phyloP scores from a whole-genome alignment of 305 asterid genomes.

The Plantago coronopus region DNA sequence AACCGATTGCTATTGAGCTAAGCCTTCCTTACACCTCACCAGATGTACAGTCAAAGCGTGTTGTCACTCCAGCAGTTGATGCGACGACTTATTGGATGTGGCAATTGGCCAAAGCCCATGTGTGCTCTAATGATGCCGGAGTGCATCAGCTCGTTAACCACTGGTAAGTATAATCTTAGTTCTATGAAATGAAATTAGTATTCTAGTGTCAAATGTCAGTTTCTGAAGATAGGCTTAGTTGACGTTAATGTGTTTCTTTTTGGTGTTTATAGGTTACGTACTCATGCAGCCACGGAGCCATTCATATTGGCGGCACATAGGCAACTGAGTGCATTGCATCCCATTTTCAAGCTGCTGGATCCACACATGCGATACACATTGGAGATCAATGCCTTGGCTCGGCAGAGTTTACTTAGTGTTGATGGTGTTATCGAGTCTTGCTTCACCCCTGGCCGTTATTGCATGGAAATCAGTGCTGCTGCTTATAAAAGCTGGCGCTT shows the following conservation, averaged over 20 bases:
- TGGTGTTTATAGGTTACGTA: slow-evolving; percentile 59
- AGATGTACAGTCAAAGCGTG: slow-evolving; percentile 47
- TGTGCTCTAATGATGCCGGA: slow-evolving; percentile 93
- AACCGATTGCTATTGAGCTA: slow-evolving; percentile 86
- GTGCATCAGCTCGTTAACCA: slow-evolving; percentile 95
- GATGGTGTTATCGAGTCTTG: slow-evolving; percentile 91
- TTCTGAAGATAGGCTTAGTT: not conserved
- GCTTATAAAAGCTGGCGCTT: slow-evolving; percentile 91
- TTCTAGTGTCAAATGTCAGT: not conserved
- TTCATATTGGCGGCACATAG: slow-evolving; percentile 88
- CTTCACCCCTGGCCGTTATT: slow-evolving; percentile 84
- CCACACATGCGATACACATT: slow-evolving; percentile 96
- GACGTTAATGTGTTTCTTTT: not conserved
- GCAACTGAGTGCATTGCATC: slow-evolving; percentile 94
- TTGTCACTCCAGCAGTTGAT: slow-evolving; percentile 67
- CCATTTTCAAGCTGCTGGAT: slow-evolving; percentile 81
- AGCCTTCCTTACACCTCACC: slow-evolving; percentile 56
- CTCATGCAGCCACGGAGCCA: slow-evolving; percentile 84
- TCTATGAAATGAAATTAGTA: not conserved
- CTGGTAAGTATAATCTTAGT: slow-evolving; percentile 46
- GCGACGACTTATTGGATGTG: slow-evolving; percentile 81
- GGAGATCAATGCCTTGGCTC: slow-evolving; percentile 83
- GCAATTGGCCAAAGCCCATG: slow-evolving; percentile 90
- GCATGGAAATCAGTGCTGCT: slow-evolving; percentile 92
- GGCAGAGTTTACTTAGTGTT: slow-evolving; percentile 64